phyloP scores from a whole-genome alignment of 2,329 filamentous ascomycete species.

The Aspergillus luchuensis region DNA sequence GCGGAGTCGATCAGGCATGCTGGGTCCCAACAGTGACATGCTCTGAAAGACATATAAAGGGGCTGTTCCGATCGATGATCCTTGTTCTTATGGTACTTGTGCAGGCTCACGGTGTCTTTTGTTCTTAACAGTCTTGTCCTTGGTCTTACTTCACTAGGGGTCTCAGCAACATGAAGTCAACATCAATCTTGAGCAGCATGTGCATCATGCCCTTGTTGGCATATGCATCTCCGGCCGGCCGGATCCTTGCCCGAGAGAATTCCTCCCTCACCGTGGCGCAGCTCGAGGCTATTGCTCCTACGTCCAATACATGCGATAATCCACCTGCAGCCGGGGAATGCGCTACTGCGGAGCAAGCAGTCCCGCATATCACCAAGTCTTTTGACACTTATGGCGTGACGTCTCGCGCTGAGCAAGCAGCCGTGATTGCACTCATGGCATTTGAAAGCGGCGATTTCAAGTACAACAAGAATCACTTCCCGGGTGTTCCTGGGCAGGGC shows the following conservation, averaged over 20 bases:
- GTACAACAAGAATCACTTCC: constrained; percentile 54
- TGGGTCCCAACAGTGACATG: not conserved
- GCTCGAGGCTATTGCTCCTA: constrained; percentile 56
- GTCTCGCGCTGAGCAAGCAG: constrained; percentile 64
- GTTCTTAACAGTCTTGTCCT: constrained; percentile 1
- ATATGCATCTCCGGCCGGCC: constrained; percentile 8
- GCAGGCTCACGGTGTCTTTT: not conserved
- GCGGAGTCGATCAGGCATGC: not conserved
- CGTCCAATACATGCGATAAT: constrained; percentile 56
- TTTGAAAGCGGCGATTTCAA: constrained; percentile 71
- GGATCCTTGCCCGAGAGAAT: not conserved
- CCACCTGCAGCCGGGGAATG: constrained; percentile 60
- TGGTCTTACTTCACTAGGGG: constrained; percentile 6
- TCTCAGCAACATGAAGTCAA: constrained; percentile 14
- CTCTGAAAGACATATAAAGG: not conserved
- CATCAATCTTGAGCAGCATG: constrained; percentile 10
- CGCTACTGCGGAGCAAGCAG: constrained; percentile 64
- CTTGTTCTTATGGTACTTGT: not conserved
- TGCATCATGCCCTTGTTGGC: constrained; percentile 21
- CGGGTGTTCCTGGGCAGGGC: constrained; percentile 17
- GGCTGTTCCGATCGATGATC: constrained; percentile 7
- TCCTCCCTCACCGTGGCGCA: constrained; percentile 30
- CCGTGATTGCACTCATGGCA: constrained; percentile 68
- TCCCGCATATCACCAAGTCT: constrained; percentile 56
- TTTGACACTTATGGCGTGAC: constrained; percentile 62